These are phyloP conservation scores for Arxiozyma telluris DNA, from an alignment of 1,139 yeast genomes.

Conservation along the genomic window DNA sequence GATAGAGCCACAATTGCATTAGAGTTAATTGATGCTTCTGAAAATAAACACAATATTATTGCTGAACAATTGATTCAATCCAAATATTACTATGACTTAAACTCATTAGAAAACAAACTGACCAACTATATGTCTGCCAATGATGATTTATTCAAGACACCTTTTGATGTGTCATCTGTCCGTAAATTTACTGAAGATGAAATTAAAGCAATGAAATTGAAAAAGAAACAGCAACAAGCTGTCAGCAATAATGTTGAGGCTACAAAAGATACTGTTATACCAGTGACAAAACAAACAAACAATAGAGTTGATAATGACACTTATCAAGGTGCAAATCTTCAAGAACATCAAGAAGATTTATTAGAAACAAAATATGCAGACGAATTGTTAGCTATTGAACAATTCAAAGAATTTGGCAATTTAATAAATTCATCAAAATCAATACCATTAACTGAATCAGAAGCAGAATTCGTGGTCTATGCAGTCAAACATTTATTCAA, in stretches of 20 bases:
- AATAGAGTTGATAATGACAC: conserved; percentile 19
- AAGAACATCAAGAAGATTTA: conserved; percentile 30
- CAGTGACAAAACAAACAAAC: conserved; percentile 8
- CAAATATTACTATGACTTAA: conserved; percentile 60
- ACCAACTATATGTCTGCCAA: conserved; percentile 61
- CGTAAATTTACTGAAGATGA: conserved; percentile 45
- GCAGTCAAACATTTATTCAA: conserved; percentile 77
- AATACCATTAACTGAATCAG: conserved; percentile 76
- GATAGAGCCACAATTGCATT: conserved; percentile 90
- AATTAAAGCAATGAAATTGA: conserved; percentile 39
- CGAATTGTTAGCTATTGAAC: conserved; percentile 59
- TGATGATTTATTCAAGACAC: conserved; percentile 46
- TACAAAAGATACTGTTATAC: conserved; percentile 8
- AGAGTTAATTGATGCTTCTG: conserved; percentile 46
- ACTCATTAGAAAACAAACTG: conserved; percentile 68
- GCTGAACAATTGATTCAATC: conserved; percentile 53
- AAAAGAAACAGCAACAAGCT: conserved; percentile 36
- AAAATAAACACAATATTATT: conserved; percentile 35
- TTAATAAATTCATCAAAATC: conserved; percentile 64
- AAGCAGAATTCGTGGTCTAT: conserved; percentile 85
- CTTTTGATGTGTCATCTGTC: conserved; percentile 65
- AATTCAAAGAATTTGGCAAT: conserved; percentile 56
- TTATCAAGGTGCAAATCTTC: conserved; percentile 19
- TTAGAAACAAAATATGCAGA: conserved; percentile 57
- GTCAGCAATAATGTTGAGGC: conserved; percentile 24